Base-by-base conservation (phyloP, 371 early-diverging fungal species). In the Mucor mucedo region DNA sequence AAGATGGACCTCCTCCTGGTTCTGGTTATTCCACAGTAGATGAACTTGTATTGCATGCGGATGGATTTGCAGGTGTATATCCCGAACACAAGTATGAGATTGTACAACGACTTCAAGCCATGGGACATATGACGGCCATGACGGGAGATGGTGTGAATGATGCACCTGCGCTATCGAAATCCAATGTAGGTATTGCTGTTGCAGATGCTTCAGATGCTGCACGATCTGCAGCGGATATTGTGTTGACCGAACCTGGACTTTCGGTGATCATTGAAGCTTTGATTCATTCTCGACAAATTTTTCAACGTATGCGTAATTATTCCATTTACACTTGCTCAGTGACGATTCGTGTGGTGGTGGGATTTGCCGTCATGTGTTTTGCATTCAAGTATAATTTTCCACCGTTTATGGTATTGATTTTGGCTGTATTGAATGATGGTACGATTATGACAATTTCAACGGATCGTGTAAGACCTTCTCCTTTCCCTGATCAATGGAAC, bases 101-200 rank as follows among this genome's bases (percentile, higher is more conserved):
- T 72, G 93, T 97, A 41, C 85, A 89, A 66, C 88, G 91, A 39
- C 84, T 96, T 63, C 93, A 95, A 77, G 80, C 80, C 62, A 78
- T 82, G 63, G 87, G 87, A 10, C 85, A 91, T 60, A 80, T 89
- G 72, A 92, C 90, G 45, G 90, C 87, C 49, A 93, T 94, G 93
- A 92, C 93, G 30, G 97, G 97, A 60, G 95, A 95, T 75, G 95
- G 95, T 76, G 93, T 94, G 60, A 96, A 95, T 78, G 98, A 95
- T 75, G 92, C 94, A 6, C 94, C 93, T 11, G 95, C 97, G 38
- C 88, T 97, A 56, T 84, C 84, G 66, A 87, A 87, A 80, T 87
- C 89, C 62, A 85, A 89, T 65, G 87, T 88, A 47, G 89, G 89
- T 75, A 85, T 89, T 60, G 89, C 89, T 52, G 91, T 95, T 79